phyloP scores from a whole-genome alignment of 2,329 filamentous ascomycete species.

The Verticillium nubilum region DNA sequence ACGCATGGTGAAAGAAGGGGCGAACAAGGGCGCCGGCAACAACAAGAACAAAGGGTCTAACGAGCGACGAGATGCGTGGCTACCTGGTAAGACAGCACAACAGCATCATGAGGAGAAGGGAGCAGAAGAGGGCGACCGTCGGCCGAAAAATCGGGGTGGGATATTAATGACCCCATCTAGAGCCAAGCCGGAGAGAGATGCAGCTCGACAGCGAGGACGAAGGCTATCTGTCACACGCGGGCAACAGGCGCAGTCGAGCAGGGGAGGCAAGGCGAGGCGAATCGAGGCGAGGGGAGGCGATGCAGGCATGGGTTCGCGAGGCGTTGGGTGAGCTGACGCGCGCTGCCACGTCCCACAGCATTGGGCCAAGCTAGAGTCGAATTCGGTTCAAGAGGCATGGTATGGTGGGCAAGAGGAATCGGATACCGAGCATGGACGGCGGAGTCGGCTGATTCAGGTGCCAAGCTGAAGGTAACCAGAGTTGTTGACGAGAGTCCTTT shows the following conservation, averaged over 20 bases:
- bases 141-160: neutral
- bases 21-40: neutral
- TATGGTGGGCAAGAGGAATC: neutral
- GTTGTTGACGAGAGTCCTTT: neutral
- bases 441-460: neutral
- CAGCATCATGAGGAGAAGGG: neutral
- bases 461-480: neutral
- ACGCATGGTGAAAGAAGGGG: conserved; percentile 5
- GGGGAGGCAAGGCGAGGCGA: neutral
- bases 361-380: neutral
- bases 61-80: neutral
- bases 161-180: neutral
- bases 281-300: neutral
- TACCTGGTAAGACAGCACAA: neutral
- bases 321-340: neutral
- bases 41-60: neutral
- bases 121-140: neutral
- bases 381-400: neutral
- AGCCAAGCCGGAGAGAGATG: neutral
- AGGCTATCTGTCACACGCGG: neutral
- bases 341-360: neutral
- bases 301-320: neutral
- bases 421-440: neutral
- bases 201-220: neutral
- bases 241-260: neutral